Conservation (phyloP, 306 rosid species). For the Acmispon strigosus region DNA sequence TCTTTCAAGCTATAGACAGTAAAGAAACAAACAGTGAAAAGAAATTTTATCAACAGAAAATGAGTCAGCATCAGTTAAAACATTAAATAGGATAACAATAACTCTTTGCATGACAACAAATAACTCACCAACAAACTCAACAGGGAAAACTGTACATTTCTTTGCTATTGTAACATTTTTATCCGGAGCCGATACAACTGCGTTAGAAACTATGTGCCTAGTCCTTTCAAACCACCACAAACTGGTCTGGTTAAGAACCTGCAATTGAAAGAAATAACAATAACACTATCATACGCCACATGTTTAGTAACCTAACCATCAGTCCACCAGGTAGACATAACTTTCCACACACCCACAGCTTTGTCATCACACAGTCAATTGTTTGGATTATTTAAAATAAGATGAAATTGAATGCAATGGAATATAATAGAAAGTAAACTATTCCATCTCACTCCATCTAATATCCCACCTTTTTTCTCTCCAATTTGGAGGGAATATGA, state of each 20-base stretch:
- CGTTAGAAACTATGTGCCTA: conserved; percentile 67
- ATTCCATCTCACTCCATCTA: too few relatives aligned
- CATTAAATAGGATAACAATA: neutral
- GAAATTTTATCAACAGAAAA: neutral
- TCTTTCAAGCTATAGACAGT: neutral
- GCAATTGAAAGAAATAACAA: conserved; percentile 6
- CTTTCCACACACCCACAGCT: neutral
- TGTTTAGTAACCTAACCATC: neutral
- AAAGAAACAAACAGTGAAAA: neutral
- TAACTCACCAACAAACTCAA: conserved; percentile 90
- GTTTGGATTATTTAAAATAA: neutral
- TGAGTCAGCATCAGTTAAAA: neutral
- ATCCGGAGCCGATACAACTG: conserved; percentile 73
- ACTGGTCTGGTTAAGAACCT: conserved; percentile 94
- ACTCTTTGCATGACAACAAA: neutral
- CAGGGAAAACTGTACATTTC: conserved; percentile 92
- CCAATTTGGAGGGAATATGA: too few relatives aligned
- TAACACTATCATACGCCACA: neutral
- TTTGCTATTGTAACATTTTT: conserved; percentile 83
- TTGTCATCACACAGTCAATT: neutral
- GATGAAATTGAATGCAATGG: too few relatives aligned
- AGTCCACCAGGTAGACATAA: neutral
- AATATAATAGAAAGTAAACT: too few relatives aligned
- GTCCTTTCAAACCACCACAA: conserved; percentile 97
- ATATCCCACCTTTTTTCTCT: too few relatives aligned